Percentiles rank a stretch among this genome's conserved stretches.
These are phyloP conservation scores for Colletotrichum gloeosporioides DNA, from an alignment of 2,329 filamentous ascomycete genomes.

Conservation along the genomic window DNA sequence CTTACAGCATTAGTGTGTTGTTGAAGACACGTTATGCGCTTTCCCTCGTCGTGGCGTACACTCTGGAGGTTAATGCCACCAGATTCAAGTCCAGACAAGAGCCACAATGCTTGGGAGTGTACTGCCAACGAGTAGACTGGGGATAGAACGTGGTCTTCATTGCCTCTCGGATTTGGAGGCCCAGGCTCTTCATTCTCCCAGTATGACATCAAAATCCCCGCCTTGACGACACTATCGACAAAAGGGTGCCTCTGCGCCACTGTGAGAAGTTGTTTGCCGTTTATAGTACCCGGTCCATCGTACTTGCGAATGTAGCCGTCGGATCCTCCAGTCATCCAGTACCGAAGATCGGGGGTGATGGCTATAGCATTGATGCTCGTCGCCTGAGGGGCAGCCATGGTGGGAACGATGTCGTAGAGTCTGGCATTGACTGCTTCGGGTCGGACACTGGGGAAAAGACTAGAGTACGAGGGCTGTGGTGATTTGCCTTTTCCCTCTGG, in stretches of 20 bases:
- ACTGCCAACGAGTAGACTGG: conserved; percentile 95
- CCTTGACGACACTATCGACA: conserved; percentile 96
- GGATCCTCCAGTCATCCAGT: conserved; percentile 91
- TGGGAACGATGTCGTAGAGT: conserved; percentile 94
- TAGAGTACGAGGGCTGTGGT: conserved; percentile 5
- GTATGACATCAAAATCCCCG: conserved; percentile 91
- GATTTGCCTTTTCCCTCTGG: conserved; percentile 3
- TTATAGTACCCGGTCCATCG: conserved; percentile 93
- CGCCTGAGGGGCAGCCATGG: conserved; percentile 93
- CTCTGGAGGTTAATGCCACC: conserved; percentile 94
- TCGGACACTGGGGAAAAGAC: conserved; percentile 55
- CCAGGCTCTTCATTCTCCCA: conserved; percentile 94
- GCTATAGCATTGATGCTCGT: conserved; percentile 95
- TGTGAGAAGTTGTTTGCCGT: conserved; percentile 90
- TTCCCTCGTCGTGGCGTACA: conserved; percentile 92
- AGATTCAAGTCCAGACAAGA: conserved; percentile 88
- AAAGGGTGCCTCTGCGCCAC: conserved; percentile 97
- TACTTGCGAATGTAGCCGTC: conserved; percentile 98
- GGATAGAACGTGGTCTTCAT: conserved; percentile 72
- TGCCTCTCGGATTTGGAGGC: conserved; percentile 40
- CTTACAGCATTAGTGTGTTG: conserved; percentile 93
- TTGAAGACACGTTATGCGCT: conserved; percentile 80
- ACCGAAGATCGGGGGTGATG: conserved; percentile 91
- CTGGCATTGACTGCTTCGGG: conserved; percentile 79
- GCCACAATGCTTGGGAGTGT: conserved; percentile 88